Evolutionary conservation across 805 yeast genomes (phyloP).

Genomic region (Candida oleophila): DNA sequence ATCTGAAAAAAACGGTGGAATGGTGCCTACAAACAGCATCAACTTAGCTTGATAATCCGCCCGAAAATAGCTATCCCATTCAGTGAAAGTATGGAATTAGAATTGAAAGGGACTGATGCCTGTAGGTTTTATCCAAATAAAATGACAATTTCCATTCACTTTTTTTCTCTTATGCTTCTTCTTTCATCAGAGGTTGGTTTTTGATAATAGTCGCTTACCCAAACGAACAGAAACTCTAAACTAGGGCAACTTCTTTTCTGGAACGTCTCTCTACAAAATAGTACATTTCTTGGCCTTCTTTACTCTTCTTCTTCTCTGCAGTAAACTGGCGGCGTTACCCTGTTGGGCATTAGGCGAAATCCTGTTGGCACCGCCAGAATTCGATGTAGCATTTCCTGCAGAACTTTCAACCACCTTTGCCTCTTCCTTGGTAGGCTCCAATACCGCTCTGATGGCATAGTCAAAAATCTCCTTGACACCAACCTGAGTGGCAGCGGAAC

Average conservation of each 20-base stretch:
- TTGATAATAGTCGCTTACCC: no score
- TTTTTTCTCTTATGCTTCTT: neutral
- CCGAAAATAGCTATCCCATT: neutral
- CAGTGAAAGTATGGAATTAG: neutral
- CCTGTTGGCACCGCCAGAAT: constrained; percentile 6
- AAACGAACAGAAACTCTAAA: no score
- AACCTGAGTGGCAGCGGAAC: constrained; percentile 85
- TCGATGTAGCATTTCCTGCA: constrained; percentile 5
- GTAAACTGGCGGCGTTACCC: neutral
- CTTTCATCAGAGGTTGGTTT: no score
- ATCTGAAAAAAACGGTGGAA: neutral
- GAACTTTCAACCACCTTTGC: constrained; percentile 7
- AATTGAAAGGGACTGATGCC: neutral
- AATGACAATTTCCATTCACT: neutral
- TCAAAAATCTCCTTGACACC: constrained; percentile 88
- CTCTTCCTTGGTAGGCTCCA: constrained; percentile 44
- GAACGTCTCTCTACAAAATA: constrained; percentile 26
- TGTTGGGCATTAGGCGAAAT: neutral
- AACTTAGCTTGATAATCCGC: neutral
- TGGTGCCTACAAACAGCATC: neutral
- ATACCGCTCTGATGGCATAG: constrained; percentile 70
- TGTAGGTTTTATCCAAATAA: neutral
- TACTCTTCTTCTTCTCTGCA: constrained; percentile 24
- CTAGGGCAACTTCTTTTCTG: neutral
- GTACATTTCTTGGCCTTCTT: constrained; percentile 39